phyloP scores from a whole-genome alignment of 192 early-diverging fungal genomes.

The Martensiomyces pterosporus region DNA sequence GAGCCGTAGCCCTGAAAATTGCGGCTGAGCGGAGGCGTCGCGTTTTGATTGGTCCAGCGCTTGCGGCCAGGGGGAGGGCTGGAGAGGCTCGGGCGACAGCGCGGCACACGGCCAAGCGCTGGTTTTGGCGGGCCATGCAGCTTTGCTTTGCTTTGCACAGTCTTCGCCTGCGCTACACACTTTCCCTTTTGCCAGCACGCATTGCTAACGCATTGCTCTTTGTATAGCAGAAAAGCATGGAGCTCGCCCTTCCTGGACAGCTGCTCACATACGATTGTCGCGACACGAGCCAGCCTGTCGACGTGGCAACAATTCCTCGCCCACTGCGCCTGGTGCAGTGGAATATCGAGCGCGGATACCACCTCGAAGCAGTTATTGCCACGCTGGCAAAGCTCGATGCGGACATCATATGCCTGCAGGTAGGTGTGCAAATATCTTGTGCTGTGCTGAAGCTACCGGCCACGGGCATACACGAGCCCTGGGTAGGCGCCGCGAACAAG shows the following conservation, averaged over 20 bases:
- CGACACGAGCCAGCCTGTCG: background rate
- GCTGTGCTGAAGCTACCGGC: too few relatives aligned
- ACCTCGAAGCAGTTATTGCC: constrained; percentile 55
- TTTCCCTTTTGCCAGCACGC: too few relatives aligned
- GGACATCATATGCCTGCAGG: constrained; percentile 68
- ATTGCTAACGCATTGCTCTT: too few relatives aligned
- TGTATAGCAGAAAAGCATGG: constrained; percentile 12
- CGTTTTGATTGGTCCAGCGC: constrained; percentile 31
- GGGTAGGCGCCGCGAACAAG: too few relatives aligned
- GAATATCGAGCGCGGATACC: constrained; percentile 82
- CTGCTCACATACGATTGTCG: constrained; percentile 38
- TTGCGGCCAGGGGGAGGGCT: background rate
- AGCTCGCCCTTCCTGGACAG: constrained; percentile 36
- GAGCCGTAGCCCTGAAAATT: too few relatives aligned
- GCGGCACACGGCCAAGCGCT: too few relatives aligned
- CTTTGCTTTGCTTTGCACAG: background rate
- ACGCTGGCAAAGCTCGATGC: constrained; percentile 57
- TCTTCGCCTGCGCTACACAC: background rate
- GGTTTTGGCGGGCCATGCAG: too few relatives aligned
- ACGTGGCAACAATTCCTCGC: constrained; percentile 14
- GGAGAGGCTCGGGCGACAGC: too few relatives aligned
- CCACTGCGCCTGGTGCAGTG: constrained; percentile 68
- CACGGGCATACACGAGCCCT: too few relatives aligned
- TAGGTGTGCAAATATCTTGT: too few relatives aligned
- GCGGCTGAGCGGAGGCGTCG: background rate